These are phyloP conservation scores for Crithidia fasciculata DNA, from an alignment of 208 protist species.

Conservation along the genomic window DNA sequence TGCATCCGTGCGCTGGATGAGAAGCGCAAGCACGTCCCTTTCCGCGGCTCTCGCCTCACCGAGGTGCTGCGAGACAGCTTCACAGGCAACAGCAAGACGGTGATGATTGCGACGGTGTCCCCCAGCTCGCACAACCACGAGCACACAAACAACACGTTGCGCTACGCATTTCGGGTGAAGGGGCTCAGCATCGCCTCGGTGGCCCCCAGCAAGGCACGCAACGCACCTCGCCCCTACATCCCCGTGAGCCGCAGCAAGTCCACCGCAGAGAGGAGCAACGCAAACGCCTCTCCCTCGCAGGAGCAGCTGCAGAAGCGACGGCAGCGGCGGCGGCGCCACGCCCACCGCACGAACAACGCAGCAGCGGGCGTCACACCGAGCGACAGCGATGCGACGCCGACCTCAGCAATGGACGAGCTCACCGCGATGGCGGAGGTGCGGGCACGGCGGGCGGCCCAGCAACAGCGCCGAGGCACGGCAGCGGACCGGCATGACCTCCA, in stretches of 20 bases:
- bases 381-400: no score
- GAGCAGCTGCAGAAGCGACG: no score
- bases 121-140: constrained; percentile 88
- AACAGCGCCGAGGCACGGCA: no score
- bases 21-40: constrained; percentile 94
- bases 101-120: constrained; percentile 96
- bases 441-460: no score
- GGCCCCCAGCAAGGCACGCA: constrained; percentile 69
- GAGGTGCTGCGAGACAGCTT: constrained; percentile 96
- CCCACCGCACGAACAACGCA: no score
- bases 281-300: neutral
- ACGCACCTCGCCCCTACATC: constrained; percentile 53
- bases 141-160: constrained; percentile 98
- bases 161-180: constrained; percentile 95
- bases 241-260: constrained; percentile 12
- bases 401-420: no score
- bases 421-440: no score
- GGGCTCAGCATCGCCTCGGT: constrained; percentile 72
- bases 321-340: no score
- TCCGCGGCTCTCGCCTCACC: constrained; percentile 97
- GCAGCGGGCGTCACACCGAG: no score
- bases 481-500: no score
- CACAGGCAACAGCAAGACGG: constrained; percentile 93
- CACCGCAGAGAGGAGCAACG: neutral
- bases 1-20: constrained; percentile 97